Evolutionary conservation across 352 stramenopile genomes (phyloP).

Genomic region (Blastocystis hominis): DNA sequence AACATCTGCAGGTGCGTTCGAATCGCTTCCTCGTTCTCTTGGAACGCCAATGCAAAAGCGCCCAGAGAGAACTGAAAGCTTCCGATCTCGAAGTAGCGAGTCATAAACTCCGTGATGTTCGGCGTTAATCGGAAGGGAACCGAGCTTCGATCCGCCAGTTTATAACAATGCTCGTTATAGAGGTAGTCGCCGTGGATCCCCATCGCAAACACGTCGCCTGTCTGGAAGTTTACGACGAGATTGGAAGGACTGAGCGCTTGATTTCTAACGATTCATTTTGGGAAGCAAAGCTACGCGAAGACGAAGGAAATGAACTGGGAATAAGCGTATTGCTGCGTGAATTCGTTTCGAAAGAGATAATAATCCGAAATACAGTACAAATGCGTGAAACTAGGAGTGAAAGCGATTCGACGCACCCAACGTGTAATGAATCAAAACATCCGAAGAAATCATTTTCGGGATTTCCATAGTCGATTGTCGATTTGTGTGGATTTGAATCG

Average conservation of each 20-base stretch:
- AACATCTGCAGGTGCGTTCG: background rate
- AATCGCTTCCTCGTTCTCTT: conserved; percentile 9
- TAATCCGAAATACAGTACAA: background rate
- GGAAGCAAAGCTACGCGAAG: background rate
- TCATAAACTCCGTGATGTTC: background rate
- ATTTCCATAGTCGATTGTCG: background rate
- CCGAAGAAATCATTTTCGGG: background rate
- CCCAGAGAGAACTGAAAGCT: background rate
- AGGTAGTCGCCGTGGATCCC: background rate
- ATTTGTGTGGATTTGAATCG: background rate
- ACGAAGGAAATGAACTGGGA: conserved; percentile 17
- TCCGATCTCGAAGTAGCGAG: background rate
- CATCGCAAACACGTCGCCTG: background rate
- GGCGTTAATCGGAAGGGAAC: conserved; percentile 20
- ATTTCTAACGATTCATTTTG: background rate
- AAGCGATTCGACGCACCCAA: background rate
- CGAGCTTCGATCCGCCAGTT: background rate
- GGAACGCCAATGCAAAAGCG: conserved; percentile 14
- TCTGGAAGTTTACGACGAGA: background rate
- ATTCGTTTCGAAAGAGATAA: conserved; percentile 10
- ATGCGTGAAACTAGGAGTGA: background rate
- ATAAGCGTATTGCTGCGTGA: background rate
- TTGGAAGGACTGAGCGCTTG: background rate
- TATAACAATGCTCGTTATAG: background rate
- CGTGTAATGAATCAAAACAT: background rate